Base-by-base conservation (phyloP, 768 basidiomycete species). In the Podaxis sp. region DNA sequence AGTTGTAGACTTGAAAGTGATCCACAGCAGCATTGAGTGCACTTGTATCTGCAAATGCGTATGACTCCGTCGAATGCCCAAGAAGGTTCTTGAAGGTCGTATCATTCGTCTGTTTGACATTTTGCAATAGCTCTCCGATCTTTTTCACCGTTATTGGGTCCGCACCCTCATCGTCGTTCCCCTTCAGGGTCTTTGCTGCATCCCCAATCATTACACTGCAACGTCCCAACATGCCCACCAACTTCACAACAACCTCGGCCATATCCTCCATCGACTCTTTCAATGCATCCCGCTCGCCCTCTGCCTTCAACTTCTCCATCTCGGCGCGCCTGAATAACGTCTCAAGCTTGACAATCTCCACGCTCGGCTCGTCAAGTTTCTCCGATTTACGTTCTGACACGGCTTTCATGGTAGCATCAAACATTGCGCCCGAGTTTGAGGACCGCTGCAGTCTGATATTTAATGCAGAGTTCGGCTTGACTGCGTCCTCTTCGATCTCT, bases 351-450 rank as follows among this genome's bases (percentile, higher is more conserved):
- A 95, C 77, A 65, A 84, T 89, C 64, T 92, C 88, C 26, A 86
- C 71, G 68, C 81, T 84, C 42, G 83, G 68, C 28, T 93, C 89
- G 70, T 94, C 93, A 39, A 93, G 75, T 67, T 87, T 87, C 65
- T 93, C 91, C 3, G 88, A 90, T 64, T 83, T 87, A 59, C 93
- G 80, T 69, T 95, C 90, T 38, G 88, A 86, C 54, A 88, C 87
- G 15, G 92, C 92, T n/a, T 90, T 85, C 70, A 95, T 83, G 40
- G 90, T 92, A 15, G 91, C 93, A 52, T 93, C 91, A 69, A 95
- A 93, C 82, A 95, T 90, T 36, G 88, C 86, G 64, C 78, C 81
- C 3, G 91, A 87, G 71, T 93, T 95, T 62, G 82, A 81, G 2
- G 92, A 88, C 4, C 88, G 85, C 69, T 86, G 84, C 30, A 92